Percentiles rank a stretch among this genome's conserved stretches.
Conservation (phyloP, 768 basidiomycete genomes). For the Mycena haematopus region DNA sequence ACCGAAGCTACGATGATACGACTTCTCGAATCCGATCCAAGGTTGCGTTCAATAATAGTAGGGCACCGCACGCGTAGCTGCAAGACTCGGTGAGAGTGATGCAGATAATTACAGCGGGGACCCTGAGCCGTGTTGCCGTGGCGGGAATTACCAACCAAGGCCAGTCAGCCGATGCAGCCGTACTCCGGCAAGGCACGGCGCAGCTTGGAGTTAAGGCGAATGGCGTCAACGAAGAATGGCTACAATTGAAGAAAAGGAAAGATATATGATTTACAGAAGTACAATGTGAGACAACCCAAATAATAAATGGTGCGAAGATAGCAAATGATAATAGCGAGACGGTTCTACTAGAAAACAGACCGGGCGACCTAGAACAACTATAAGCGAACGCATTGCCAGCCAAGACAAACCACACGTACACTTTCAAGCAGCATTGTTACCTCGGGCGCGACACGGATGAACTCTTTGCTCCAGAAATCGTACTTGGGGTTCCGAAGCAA, state of each 20-base stretch:
- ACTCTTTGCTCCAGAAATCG: slow-evolving; percentile 90
- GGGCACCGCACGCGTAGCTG: no score
- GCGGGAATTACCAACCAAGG: not conserved
- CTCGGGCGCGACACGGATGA: slow-evolving; percentile 84
- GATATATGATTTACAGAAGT: slow-evolving; percentile 72
- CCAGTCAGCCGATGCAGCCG: not conserved
- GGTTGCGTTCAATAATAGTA: no score
- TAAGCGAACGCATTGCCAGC: slow-evolving; percentile 20
- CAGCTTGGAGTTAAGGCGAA: not conserved
- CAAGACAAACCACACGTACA: slow-evolving; percentile 51
- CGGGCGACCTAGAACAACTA: slow-evolving; percentile 63
- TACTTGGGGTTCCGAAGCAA: slow-evolving; percentile 89
- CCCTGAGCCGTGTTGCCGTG: no score
- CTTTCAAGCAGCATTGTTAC: slow-evolving; percentile 85
- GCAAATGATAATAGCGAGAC: slow-evolving; percentile 67
- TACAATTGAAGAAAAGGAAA: slow-evolving; percentile 6
- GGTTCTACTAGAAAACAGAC: slow-evolving; percentile 79
- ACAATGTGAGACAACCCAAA: slow-evolving; percentile 78
- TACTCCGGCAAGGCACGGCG: not conserved
- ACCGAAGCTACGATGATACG: no score
- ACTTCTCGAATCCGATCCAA: no score
- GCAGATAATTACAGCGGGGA: no score
- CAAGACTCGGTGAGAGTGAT: no score
- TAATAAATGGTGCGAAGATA: slow-evolving; percentile 80
- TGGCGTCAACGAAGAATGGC: not conserved